Base-by-base conservation (phyloP, 179 eudicot species). In the Carnegiea gigantea region DNA sequence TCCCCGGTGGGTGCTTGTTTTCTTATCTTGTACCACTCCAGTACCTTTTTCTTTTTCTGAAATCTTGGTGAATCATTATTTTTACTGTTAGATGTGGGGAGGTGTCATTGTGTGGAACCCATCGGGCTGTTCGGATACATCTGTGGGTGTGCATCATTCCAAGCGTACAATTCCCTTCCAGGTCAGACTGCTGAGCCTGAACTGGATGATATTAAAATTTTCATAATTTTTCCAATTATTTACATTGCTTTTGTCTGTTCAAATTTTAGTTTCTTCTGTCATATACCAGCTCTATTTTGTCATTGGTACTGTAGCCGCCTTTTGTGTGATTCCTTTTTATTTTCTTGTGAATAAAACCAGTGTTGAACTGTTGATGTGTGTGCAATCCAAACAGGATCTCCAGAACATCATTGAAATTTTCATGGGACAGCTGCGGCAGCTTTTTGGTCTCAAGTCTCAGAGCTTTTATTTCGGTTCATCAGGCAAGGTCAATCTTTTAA, bases 71-170 rank as follows among this genome's bases (percentile, higher is more conserved):
- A 77, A 79, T 75, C 49, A 36, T 79, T n/a, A 78, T 60, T 86
- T 78, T 80, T 78, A 62, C 78, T 80, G 87, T 82, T 87, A 96
- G 99, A 92, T 92, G 98, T 96, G 99, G 99, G 99, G 98, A 86
- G 93, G 98, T 82, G 89, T 96, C 79, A 87, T 90, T 83, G 95
- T 96, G 79, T 95, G 98, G 97, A 96, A 96, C 76, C 95, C 98
- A 70, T 89, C 94, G 46, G 88, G 89, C 84, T 94, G 99, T 82
- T 84, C 88, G 30, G 83, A 81, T 81, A 85, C 74, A 84, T 85
- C 91, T 70, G 85, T 77, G 80, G 77, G 82, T 67, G 72, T 75
- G 82, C 84, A 75, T 82, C 83, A 87, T 84, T 77, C 83, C 75
- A 83, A 86, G 80, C 85, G 76, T 57, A 88, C 86, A 70, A 88